Conservation (phyloP, 2,329 filamentous ascomycete genomes). For the Diaporthe ilicicola region DNA sequence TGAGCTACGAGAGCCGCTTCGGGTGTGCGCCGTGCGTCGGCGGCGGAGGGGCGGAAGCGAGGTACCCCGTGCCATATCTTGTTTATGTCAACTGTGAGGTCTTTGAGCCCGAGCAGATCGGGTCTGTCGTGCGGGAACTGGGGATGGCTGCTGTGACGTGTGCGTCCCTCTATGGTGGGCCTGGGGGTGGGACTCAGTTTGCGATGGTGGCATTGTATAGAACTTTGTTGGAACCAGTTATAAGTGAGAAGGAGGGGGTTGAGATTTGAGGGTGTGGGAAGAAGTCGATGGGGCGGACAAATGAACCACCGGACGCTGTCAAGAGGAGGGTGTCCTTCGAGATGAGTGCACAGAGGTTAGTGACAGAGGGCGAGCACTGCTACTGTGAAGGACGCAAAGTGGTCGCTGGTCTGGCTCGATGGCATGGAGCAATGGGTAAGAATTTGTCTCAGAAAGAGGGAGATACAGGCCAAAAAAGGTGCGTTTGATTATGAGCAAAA, state of each 20-base stretch:
- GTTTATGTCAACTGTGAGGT: constrained; percentile 37
- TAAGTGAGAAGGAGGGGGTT: neutral
- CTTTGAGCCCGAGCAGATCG: constrained; percentile 13
- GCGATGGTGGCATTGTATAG: constrained; percentile 29
- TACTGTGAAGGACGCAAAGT: accelerated
- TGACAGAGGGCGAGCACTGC: neutral
- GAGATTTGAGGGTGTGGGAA: neutral
- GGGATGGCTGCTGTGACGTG: constrained; percentile 27
- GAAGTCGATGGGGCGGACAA: neutral
- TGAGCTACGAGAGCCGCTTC: neutral
- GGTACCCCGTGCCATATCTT: constrained; percentile 37
- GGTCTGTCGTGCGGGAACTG: neutral
- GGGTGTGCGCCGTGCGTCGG: neutral
- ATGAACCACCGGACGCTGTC: too few relatives aligned
- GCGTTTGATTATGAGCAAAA: neutral
- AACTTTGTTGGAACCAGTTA: constrained; percentile 5
- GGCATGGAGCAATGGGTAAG: neutral
- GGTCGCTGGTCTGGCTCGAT: neutral
- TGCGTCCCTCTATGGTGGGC: constrained; percentile 26
- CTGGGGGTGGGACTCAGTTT: neutral
- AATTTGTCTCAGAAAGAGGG: neutral
- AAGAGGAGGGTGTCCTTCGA: neutral
- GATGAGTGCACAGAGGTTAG: neutral
- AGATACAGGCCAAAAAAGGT: neutral
- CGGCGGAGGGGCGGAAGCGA: neutral